Base-by-base conservation (phyloP, 2,329 filamentous ascomycete species). In the Calonectria pteridis region DNA sequence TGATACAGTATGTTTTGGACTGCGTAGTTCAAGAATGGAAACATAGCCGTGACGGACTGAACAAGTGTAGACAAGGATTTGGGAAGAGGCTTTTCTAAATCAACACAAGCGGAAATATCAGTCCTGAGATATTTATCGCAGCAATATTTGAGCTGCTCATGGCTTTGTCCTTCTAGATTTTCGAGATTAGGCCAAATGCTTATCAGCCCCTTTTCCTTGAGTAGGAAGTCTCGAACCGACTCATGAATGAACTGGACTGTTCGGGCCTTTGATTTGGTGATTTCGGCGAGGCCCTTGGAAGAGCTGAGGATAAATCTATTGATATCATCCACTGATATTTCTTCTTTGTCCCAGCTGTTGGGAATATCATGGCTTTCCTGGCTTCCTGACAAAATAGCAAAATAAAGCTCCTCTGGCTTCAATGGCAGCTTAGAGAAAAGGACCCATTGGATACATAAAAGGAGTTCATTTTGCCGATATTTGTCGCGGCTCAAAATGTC, bases 371-470 rank as follows among this genome's bases (percentile, higher is more conserved):
- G 11, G 14, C 2, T 10, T 7, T 50, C 46, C 16, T 11, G 46
- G n/a, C 18, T 29, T 7, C 23, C 58, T 4, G 35, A 43, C n/a
- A 76, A 40, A 0, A 81, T 51, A 0, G 80, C 82, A 7, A 77
- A 78, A 73, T 88, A 89, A 0, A 90, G 82, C 73, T 91, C 85
- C 0, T 84, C 75, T 0, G 81, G 85, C 0, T 55, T 82, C 0
- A 92, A 70, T 0, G 89, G 87, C 0, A 81, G 75, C 10, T 79
- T 82, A 0, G 90, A 84, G 29, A 86, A 91, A 0, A 92, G 81
- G 0, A 93, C 82, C 87, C 88, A 92, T 26, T 73, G 85, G 0
- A 92, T 73, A 35, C 86, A 90, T 0, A 89, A 74, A 0, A 85
- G 69, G 0, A 91, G 75, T 0, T 84, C 81, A 0, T 87, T 81